These are phyloP conservation scores for Sophora flavescens DNA, from an alignment of 306 rosid species.

Conservation along the genomic window DNA sequence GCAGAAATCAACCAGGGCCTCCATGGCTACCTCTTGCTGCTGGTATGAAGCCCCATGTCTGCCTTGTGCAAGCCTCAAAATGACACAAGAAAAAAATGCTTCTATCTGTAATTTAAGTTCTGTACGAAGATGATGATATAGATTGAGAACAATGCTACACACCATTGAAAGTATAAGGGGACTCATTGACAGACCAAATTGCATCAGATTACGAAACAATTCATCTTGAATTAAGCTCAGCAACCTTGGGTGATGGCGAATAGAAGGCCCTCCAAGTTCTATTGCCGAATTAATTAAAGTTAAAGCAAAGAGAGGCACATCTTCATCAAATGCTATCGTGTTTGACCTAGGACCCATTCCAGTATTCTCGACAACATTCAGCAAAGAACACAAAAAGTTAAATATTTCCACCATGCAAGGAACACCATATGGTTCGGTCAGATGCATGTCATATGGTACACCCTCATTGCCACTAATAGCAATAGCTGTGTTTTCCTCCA, in stretches of 20 bases:
- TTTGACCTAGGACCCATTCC: constrained; percentile 80
- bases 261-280: constrained; percentile 94
- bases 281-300: constrained; percentile 86
- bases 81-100: constrained; percentile 90
- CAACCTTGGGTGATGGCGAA: constrained; percentile 81
- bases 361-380: constrained; percentile 78
- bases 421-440: constrained; percentile 91
- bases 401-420: constrained; percentile 99
- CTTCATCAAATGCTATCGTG: constrained; percentile 91
- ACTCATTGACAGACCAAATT: constrained; percentile 85
- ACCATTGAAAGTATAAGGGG: constrained; percentile 90
- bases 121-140: constrained; percentile 77
- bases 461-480: constrained; percentile 66
- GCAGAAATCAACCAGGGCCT: constrained; percentile 93
- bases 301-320: constrained; percentile 92
- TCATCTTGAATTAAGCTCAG: constrained; percentile 87
- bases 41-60: constrained; percentile 88
- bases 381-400: constrained; percentile 86
- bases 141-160: constrained; percentile 81
- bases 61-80: constrained; percentile 89
- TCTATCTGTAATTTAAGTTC: constrained; percentile 90
- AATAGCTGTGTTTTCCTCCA: constrained; percentile 65
- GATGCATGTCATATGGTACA: constrained; percentile 74
- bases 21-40: constrained; percentile 97
- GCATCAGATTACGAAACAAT: constrained; percentile 84